Evolutionary conservation across 495 filamentous ascomycete genomes (phyloP).

Genomic region (Aspergillus haitiensis): DNA sequence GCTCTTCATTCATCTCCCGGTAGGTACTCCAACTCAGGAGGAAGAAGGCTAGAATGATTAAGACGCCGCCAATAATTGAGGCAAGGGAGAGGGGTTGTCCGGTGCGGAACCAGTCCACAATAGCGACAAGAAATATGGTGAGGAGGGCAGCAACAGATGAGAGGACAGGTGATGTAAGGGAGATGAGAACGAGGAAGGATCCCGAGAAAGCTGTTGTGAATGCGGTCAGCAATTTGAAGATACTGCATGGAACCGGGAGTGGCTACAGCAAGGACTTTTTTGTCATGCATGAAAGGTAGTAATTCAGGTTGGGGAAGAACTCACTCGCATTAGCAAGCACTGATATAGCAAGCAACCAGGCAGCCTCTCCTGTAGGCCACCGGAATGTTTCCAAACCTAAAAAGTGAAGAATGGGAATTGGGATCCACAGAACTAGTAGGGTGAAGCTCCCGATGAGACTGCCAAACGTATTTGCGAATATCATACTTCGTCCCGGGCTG

Average conservation of each 20-base stretch:
- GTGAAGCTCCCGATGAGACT: constrained; percentile 84
- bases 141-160: constrained; percentile 88
- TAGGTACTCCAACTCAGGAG: constrained; percentile 89
- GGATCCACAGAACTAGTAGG: constrained; percentile 85
- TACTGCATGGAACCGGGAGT: constrained; percentile 1
- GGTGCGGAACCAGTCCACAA: constrained; percentile 83
- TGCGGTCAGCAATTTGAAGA: not conserved
- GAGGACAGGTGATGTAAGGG: constrained; percentile 86
- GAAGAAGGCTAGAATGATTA: constrained; percentile 85
- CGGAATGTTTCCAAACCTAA: constrained; percentile 78
- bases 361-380: constrained; percentile 71
- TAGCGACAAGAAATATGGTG: constrained; percentile 93
- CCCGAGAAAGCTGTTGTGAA: constrained; percentile 69
- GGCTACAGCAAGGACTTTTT: not conserved
- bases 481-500: constrained; percentile 75
- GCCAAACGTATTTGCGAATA: constrained; percentile 91
- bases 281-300: not conserved
- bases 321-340: constrained; percentile 79
- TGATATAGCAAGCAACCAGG: constrained; percentile 75
- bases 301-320: constrained; percentile 25
- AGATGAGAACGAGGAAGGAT: constrained; percentile 90
- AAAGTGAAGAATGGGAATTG: constrained; percentile 78
- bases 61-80: constrained; percentile 74
- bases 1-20: constrained; percentile 85
- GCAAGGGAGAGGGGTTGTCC: constrained; percentile 71